Evolutionary conservation across 2,329 filamentous ascomycete genomes (phyloP).

Genomic region (Thielaviopsis euricoi): DNA sequence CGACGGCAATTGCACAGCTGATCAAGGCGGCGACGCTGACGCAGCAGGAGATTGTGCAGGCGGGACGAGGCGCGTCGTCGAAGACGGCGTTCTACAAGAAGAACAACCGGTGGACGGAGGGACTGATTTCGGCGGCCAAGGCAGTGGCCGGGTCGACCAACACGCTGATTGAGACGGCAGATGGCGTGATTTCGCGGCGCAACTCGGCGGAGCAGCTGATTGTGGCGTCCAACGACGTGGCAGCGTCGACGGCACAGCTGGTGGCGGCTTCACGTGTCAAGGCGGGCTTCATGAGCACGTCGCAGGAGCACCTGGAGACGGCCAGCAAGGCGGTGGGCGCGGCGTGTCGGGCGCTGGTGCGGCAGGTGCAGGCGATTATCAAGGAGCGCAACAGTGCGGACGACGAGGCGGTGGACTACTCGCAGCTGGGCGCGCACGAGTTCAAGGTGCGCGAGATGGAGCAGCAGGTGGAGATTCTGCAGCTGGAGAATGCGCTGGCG

Average conservation of each 20-base stretch:
- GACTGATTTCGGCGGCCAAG: conserved; percentile 91
- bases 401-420: conserved; percentile 75
- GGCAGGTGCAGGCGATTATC: conserved; percentile 91
- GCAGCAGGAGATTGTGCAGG: conserved; percentile 90
- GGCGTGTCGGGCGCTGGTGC: conserved; percentile 73
- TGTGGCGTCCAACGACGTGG: conserved; percentile 92
- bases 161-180: conserved; percentile 91
- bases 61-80: conserved; percentile 74
- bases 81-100: conserved; percentile 98
- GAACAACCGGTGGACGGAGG: conserved; percentile 98
- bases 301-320: conserved; percentile 76
- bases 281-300: conserved; percentile 95
- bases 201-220: conserved; percentile 96
- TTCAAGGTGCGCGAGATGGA: conserved; percentile 99
- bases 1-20: conserved; percentile 79
- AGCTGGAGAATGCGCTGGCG: conserved; percentile 75
- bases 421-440: conserved; percentile 76
- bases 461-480: conserved; percentile 96
- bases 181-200: conserved; percentile 80
- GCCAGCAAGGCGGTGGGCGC: conserved; percentile 85
- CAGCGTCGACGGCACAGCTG: conserved; percentile 87
- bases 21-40: conserved; percentile 89
- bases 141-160: conserved; percentile 89
- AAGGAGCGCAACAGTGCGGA: conserved; percentile 67
- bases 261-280: conserved; percentile 93